Conservation (phyloP, 257 asterid genomes). For the Solanum acaule region DNA sequence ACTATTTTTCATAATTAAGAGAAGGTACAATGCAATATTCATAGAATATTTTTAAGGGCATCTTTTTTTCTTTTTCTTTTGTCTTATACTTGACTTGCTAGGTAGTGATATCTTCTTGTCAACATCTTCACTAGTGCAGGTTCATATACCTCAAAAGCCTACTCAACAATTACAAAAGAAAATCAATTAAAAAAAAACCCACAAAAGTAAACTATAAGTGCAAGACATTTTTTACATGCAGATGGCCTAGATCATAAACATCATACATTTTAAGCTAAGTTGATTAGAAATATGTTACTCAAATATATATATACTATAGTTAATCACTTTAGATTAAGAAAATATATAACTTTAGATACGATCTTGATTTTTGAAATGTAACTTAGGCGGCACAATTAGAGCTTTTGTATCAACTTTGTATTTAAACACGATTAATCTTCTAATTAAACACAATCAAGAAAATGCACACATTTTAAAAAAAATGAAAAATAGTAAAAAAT, state of each 20-base stretch:
- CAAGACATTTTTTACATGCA: background rate
- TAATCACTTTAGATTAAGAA: background rate
- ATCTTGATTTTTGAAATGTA: background rate
- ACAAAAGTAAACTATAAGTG: background rate
- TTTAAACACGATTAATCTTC: background rate
- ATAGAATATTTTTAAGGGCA: background rate
- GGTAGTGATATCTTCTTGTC: background rate
- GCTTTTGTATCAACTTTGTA: background rate
- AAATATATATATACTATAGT: background rate
- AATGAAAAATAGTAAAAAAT: no score
- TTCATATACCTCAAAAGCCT: slow-evolving; percentile 32
- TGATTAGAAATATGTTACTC: background rate
- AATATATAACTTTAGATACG: background rate
- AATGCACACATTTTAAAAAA: no score
- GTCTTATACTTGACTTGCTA: background rate
- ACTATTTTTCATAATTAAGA: background rate
- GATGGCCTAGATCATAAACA: background rate
- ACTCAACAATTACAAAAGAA: background rate
- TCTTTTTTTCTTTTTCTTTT: background rate
- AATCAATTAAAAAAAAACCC: no score
- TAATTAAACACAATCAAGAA: background rate
- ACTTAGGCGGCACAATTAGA: no score
- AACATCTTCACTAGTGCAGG: slow-evolving; percentile 5
- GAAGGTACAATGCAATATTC: background rate
- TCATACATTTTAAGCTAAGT: background rate